Conservation (phyloP, 768 basidiomycete genomes). For the Guyanaporus albipodus region DNA sequence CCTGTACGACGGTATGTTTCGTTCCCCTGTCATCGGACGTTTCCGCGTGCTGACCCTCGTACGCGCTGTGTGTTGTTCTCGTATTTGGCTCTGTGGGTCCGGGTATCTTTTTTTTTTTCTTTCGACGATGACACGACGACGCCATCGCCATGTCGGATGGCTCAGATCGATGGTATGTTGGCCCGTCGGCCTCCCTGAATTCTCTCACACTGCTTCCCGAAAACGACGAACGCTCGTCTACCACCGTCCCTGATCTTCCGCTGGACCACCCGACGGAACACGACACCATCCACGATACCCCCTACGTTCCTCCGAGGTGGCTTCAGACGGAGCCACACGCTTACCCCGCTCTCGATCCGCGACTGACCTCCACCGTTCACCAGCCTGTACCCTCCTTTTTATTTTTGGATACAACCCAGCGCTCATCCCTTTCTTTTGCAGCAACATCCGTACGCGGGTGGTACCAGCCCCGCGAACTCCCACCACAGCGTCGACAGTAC, state of each 20-base stretch:
- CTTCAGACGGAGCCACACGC: conserved; percentile 16
- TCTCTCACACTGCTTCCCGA: conserved; percentile 14
- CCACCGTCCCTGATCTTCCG: conserved; percentile 5
- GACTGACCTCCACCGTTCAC: conserved; percentile 7
- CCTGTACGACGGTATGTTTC: conserved; percentile 9
- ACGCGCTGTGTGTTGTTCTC: conserved; percentile 27
- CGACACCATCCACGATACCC: too few relatives aligned
- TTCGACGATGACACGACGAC: conserved; percentile 24
- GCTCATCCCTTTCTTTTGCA: neutral
- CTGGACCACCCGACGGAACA: too few relatives aligned
- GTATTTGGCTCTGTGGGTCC: conserved; percentile 36
- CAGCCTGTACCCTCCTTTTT: conserved; percentile 11
- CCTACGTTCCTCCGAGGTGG: conserved; percentile 28
- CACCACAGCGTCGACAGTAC: conserved; percentile 23
- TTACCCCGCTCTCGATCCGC: conserved; percentile 16
- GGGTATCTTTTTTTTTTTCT: conserved; percentile 27
- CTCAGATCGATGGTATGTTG: conserved; percentile 13
- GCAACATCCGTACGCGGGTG: conserved; percentile 18
- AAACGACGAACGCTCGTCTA: conserved; percentile 7
- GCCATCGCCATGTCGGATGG: conserved; percentile 15
- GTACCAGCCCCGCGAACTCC: conserved; percentile 24
- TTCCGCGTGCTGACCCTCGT: conserved; percentile 8
- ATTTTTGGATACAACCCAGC: neutral
- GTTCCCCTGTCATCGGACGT: conserved; percentile 15
- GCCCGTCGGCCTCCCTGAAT: conserved; percentile 3